A percentile compares a stretch with the other conserved stretches of the same genome.
Evolutionary conservation across 495 filamentous ascomycete genomes (phyloP).

Genomic region (Podospora tetraspora): DNA sequence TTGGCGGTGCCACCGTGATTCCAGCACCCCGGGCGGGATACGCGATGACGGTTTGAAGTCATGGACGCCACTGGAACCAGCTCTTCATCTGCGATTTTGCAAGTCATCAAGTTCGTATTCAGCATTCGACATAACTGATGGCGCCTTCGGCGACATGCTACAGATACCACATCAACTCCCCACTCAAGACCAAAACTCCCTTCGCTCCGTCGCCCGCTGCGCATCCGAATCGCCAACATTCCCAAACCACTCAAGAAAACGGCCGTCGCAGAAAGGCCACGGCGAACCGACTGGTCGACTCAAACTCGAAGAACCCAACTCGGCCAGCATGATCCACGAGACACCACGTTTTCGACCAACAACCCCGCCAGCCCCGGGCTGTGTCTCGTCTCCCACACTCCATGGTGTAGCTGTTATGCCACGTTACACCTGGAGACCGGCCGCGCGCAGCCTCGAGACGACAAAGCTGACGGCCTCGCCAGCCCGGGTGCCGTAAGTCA

Average conservation of each 20-base stretch:
- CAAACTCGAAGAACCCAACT: background rate
- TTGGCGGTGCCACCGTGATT: background rate
- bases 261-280: background rate
- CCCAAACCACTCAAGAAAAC: background rate
- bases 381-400: background rate
- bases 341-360: background rate
- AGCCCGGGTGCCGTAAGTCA: conserved; percentile 37
- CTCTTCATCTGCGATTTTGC: background rate
- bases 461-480: conserved; percentile 33
- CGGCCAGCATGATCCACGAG: background rate
- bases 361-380: too few relatives aligned
- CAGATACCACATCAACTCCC: background rate
- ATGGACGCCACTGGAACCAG: background rate
- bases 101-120: background rate
- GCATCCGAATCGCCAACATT: background rate
- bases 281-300: background rate
- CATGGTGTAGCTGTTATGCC: background rate
- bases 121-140: background rate
- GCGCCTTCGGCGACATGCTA: background rate
- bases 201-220: background rate
- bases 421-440: conserved; percentile 11
- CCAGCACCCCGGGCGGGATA: background rate
- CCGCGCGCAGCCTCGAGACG: background rate
- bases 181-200: background rate
- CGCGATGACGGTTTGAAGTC: background rate